Evolutionary conservation across 148 eudicot genomes (phyloP), one percentile per base, ranked within the genome.

Genomic region (Pharnaceum exiguum): DNA sequence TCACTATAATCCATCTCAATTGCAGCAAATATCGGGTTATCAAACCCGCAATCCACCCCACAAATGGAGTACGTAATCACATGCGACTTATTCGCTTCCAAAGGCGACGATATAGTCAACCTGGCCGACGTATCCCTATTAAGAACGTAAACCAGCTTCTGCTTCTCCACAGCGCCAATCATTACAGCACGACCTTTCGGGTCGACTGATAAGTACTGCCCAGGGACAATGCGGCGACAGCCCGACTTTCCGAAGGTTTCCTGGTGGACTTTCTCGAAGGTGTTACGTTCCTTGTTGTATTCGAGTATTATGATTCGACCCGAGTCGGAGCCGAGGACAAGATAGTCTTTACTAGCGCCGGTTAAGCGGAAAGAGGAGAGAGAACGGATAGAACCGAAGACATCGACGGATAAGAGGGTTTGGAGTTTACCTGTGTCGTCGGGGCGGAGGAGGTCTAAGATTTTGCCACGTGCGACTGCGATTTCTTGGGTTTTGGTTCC

Each of bases 21-120:
- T 0, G 96, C 94, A 3, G 96, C 98, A 68, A 93, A 93, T 24
- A 93, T 77, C 0, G 98, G 98, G 53, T 93, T 93, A 71, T 93
- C 98, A 57, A 93, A 93, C 61, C 98, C 98, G 33, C 98, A 93
- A 75, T 93, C 99, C 12, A 93, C 96, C 52, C 99, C 99, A 52
- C 82, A 77, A 38, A 93, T 60, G 21, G 88, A 83, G 45, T 83
- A 93, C 0, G 72, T 76, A 10, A 93, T 83, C 0, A 95, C 89
- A 42, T 88, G 99, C 2, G 83, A 76, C 76, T 93, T 93, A 55
- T 93, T 96, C n/a, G 96, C 99, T 71, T 93, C 99, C 5, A 93
- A 73, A 1, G 99, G 99, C 1, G 89, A 81, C 3, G 96, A 88
- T 40, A 93, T 93, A 2, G 99, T 93, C 12, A 93, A 21, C 73